Evolutionary conservation across 345 rosid genomes (phyloP).

Genomic region (Ceriops zippeliana): DNA sequence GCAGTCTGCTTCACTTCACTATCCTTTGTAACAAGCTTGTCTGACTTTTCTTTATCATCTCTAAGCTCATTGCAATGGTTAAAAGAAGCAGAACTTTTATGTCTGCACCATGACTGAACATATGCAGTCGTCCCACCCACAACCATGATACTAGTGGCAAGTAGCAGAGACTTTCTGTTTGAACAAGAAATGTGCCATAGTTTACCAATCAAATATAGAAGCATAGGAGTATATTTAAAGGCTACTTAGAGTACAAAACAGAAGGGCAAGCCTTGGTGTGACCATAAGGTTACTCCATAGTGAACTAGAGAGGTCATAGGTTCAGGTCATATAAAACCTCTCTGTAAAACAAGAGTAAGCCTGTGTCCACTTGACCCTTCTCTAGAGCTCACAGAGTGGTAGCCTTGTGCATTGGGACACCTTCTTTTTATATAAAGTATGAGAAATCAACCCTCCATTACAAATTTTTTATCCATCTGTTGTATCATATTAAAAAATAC

Average conservation of each 20-base stretch:
- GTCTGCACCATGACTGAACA: conserved; percentile 49
- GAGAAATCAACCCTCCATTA: neutral
- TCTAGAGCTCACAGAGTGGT: too few relatives aligned
- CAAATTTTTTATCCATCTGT: neutral
- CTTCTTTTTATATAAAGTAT: too few relatives aligned
- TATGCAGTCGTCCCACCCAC: conserved; percentile 88
- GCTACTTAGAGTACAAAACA: neutral
- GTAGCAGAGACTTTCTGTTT: conserved; percentile 68
- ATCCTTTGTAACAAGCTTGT: conserved; percentile 28
- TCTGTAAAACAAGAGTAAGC: too few relatives aligned
- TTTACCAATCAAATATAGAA: neutral
- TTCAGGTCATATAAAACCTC: too few relatives aligned
- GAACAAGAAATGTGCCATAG: conserved; percentile 10
- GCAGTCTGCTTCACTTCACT: conserved; percentile 35
- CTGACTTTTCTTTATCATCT: conserved; percentile 40
- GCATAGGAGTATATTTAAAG: neutral
- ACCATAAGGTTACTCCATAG: too few relatives aligned
- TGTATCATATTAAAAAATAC: neutral
- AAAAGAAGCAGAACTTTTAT: conserved; percentile 36
- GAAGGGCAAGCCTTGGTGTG: neutral
- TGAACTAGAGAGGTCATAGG: too few relatives aligned
- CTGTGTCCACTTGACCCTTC: too few relatives aligned
- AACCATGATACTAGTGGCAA: conserved; percentile 73
- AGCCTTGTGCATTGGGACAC: too few relatives aligned
- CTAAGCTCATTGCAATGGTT: conserved; percentile 46